These are phyloP conservation scores for Kondoa subrosea DNA, from an alignment of 768 basidiomycete species.

Conservation along the genomic window DNA sequence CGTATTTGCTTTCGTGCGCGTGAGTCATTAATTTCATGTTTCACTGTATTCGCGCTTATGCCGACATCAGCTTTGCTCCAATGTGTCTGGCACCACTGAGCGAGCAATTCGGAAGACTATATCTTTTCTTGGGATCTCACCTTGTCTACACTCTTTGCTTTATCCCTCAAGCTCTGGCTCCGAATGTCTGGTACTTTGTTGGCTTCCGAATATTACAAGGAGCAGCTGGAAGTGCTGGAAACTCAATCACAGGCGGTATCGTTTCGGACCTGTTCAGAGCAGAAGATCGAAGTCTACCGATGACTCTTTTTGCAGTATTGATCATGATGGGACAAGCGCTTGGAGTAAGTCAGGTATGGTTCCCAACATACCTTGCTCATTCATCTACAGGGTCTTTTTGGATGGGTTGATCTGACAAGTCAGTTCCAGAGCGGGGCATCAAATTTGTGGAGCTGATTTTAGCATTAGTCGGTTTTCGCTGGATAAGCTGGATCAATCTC, in stretches of 20 bases:
- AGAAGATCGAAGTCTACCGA: neutral
- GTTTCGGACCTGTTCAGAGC: neutral
- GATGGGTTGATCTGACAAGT: neutral
- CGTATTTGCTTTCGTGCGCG: neutral
- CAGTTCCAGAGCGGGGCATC: too few relatives aligned
- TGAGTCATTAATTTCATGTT: neutral
- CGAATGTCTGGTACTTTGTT: neutral
- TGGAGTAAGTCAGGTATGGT: neutral
- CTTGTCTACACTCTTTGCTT: neutral
- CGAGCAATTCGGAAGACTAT: neutral
- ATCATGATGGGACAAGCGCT: neutral
- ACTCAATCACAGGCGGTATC: neutral
- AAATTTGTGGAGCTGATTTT: too few relatives aligned
- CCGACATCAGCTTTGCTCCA: neutral
- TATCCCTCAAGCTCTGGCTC: neutral
- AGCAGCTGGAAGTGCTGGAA: neutral
- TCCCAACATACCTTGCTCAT: neutral
- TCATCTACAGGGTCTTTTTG: neutral
- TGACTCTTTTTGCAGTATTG: neutral
- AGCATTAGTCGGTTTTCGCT: constrained; percentile 46
- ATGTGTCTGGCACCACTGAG: neutral
- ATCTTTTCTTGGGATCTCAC: neutral
- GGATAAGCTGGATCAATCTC: constrained; percentile 41
- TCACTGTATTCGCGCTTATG: neutral
- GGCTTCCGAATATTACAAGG: neutral